A percentile compares a stretch with the other conserved stretches of the same genome.
Conservation (phyloP, 2,329 filamentous ascomycete genomes). For the Alternaria atra region DNA sequence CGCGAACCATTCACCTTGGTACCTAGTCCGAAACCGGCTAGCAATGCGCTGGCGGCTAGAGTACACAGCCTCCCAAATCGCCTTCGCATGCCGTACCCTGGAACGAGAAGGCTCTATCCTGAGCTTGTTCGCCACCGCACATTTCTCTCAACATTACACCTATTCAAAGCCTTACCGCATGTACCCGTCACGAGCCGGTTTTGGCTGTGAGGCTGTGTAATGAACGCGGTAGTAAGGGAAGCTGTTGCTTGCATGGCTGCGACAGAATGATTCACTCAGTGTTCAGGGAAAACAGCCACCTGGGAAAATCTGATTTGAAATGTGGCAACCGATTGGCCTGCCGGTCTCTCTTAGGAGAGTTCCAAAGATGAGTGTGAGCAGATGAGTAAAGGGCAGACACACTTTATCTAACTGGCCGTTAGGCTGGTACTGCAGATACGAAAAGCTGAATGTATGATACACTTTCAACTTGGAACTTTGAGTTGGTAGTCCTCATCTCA, state of each 20-base stretch:
- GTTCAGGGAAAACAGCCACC: too few species aligned
- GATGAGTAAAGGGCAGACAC: too few species aligned
- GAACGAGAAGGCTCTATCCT: neutral
- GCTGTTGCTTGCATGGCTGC: neutral
- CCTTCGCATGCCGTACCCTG: neutral
- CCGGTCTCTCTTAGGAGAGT: too few species aligned
- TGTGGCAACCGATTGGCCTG: too few species aligned
- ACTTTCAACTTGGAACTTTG: too few species aligned
- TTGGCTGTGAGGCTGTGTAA: constrained; percentile 1
- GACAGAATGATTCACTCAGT: neutral
- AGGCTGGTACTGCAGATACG: too few species aligned
- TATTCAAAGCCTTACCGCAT: neutral
- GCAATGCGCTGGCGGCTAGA: neutral
- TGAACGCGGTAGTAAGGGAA: neutral
- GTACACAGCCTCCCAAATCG: constrained; percentile 23
- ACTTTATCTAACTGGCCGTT: too few species aligned
- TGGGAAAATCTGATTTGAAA: too few species aligned
- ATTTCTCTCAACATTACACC: neutral
- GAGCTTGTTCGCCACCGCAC: neutral
- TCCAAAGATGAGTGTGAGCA: too few species aligned
- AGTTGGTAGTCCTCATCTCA: too few species aligned
- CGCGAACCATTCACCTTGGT: constrained; percentile 1
- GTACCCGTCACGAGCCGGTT: neutral
- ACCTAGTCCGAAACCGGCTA: constrained; percentile 11
- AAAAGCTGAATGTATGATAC: too few species aligned